Conservation (phyloP, 2,329 filamentous ascomycete species). For the Paraphoma chrysanthemicola region DNA sequence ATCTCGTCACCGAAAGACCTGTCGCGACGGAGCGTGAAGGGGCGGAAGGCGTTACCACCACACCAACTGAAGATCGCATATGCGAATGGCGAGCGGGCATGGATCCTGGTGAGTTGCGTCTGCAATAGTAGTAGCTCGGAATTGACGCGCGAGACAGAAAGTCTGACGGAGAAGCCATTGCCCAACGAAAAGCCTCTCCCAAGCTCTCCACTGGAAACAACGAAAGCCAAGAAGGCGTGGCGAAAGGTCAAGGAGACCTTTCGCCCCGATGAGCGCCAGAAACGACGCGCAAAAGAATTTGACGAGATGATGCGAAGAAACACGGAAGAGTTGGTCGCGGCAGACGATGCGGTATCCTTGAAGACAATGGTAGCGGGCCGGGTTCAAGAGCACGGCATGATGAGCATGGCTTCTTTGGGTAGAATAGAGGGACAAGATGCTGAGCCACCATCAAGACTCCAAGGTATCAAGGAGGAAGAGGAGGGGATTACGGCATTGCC, state of each 20-base stretch:
- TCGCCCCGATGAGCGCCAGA: background rate
- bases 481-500: conserved; percentile 1
- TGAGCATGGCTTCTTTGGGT: background rate
- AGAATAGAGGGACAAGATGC: background rate
- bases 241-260: background rate
- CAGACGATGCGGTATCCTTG: background rate
- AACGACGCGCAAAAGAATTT: background rate
- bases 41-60: background rate
- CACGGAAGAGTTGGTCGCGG: background rate
- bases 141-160: background rate
- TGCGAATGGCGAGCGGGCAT: background rate
- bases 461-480: background rate
- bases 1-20: background rate
- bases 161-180: background rate
- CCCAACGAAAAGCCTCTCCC: background rate
- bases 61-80: background rate
- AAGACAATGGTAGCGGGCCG: background rate
- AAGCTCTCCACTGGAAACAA: too few species aligned
- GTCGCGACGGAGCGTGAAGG: background rate
- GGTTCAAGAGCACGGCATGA: background rate
- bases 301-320: background rate
- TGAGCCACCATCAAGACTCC: background rate
- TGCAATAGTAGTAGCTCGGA: background rate
- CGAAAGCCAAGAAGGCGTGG: background rate
- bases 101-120: background rate